Conservation (phyloP, 2,329 filamentous ascomycete genomes). For the Talaromyces rugulosus region DNA sequence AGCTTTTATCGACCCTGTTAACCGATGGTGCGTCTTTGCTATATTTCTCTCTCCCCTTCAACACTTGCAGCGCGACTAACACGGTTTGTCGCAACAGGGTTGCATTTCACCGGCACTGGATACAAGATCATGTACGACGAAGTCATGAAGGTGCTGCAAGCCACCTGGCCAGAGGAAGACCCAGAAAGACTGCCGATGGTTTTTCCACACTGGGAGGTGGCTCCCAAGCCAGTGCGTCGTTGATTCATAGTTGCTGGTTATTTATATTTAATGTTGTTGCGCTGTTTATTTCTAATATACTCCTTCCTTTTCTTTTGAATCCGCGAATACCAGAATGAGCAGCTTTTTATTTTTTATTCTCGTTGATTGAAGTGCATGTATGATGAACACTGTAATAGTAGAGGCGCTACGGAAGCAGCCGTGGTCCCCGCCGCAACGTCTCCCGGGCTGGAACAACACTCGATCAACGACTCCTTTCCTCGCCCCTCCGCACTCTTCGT, state of each 20-base stretch:
- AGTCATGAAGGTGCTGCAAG: constrained; percentile 48
- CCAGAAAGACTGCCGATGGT: constrained; percentile 51
- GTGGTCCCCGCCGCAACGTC: not conserved
- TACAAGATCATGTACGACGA: constrained; percentile 55
- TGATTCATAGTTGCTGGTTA: not conserved
- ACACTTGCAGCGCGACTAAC: constrained; percentile 13
- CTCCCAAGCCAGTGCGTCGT: constrained; percentile 28
- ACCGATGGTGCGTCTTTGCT: constrained; percentile 50
- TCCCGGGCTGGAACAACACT: not conserved
- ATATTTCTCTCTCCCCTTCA: not conserved
- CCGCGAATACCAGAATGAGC: not conserved
- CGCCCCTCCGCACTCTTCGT: not conserved
- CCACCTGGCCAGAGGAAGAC: constrained; percentile 52
- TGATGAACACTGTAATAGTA: not conserved
- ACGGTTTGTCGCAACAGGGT: constrained; percentile 31
- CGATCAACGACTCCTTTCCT: not conserved
- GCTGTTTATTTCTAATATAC: not conserved
- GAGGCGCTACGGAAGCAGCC: not conserved
- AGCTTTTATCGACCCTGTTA: constrained; percentile 49
- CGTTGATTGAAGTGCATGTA: not conserved
- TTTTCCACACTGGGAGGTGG: constrained; percentile 51
- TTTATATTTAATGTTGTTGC: not conserved
- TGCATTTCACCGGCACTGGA: constrained; percentile 56
- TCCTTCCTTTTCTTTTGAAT: not conserved
- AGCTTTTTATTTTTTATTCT: not conserved